Evolutionary conservation across 169 alveolate species (phyloP), one percentile per base, ranked within the genome.

Genomic region (Plasmodium inui): DNA sequence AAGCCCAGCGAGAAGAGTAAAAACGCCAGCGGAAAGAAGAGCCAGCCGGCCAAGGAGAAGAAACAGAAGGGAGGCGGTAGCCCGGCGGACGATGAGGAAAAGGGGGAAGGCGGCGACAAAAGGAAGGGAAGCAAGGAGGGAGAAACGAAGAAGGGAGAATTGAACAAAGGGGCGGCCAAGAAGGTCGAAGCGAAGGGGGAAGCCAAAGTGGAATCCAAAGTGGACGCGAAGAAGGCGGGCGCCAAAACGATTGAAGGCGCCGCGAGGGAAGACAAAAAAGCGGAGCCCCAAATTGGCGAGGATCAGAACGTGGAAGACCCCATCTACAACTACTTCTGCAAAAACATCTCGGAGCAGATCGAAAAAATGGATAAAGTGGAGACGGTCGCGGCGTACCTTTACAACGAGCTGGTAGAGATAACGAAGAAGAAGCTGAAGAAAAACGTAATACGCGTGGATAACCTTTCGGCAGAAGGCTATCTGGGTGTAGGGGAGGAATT

Each of bases 351-450:
- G 34, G 90, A 88, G n/a, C 46, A 79, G 17, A 88, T 88, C 19
- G 82, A 76, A 9, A 88, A 88, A 57, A 78, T 30, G 71, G 94
- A 88, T 9, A 76, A 67, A 50, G 17, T 88, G 19, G 94, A 88
- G 44, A 57, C 34, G 53, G 50, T 88, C 14, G 81, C 83, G 14
- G 44, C 94, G 1, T 88, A 57, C 82, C 30, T 88, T 17, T 67
- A 79, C 19, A 88, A 79, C 55, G 94, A 88, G 71, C 4, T 88
- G 73, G 71, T 88, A 5, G 94, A 88, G 78, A 88, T 88, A 79
- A 79, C 94, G 10, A 88, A 88, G 72, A 88, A 88, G 30, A 88
- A 88, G 50, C 32, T 88, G 3, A 88, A 88, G 82, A 88, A 88
- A 39, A 88, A 88, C 41, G 83, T 72, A 22, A 88, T 88, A 55